These are phyloP conservation scores for Lactarius hengduanensis DNA, from an alignment of 768 basidiomycete species.

Conservation along the genomic window DNA sequence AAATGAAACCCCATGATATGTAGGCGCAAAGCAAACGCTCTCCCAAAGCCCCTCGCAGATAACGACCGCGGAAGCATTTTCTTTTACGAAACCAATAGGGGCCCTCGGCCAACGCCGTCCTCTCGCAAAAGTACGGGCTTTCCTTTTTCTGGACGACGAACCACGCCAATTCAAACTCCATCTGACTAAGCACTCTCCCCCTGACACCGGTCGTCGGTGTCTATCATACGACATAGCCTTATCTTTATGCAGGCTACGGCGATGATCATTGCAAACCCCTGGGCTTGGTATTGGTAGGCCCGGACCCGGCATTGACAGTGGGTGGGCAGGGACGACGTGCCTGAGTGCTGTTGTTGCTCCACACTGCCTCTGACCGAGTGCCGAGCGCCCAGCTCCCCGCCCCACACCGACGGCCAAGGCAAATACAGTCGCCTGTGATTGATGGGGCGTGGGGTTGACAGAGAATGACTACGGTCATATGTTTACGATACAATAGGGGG, in stretches of 20 bases:
- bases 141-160: background rate
- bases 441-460: background rate
- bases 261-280: background rate
- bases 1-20: background rate
- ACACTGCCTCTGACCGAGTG: background rate
- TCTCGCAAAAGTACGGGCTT: constrained; percentile 2
- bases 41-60: background rate
- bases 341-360: background rate
- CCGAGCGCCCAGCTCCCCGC: background rate
- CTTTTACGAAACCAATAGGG: background rate
- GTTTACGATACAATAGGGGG: background rate
- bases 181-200: constrained; percentile 14
- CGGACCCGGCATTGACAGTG: background rate
- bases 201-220: background rate
- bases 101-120: constrained; percentile 8
- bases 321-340: background rate
- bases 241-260: background rate
- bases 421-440: background rate
- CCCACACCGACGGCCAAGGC: background rate
- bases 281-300: background rate
- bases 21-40: background rate
- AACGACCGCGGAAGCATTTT: constrained; percentile 8
- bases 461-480: background rate
- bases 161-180: background rate
- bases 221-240: background rate